Evolutionary conservation across 2,329 filamentous ascomycete genomes (phyloP), one percentile per base, ranked within the genome.

Genomic region (Fusarium fracticaudum): DNA sequence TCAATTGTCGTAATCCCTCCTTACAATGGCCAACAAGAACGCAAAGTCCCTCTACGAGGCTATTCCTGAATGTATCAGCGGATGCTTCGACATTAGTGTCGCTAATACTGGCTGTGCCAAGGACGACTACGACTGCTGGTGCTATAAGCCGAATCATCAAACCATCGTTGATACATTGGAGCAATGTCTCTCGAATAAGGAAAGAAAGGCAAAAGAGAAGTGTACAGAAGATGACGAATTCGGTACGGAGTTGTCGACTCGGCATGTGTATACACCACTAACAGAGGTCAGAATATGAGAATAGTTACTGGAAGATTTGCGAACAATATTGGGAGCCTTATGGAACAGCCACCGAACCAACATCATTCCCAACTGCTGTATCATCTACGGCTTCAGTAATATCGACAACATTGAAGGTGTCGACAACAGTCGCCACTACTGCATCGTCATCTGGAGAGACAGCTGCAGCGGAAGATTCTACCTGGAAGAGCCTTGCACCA

Each of bases 261-360:
- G 8, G 15, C 18, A 13, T 29, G 14, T 33, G 11, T 6, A 24
- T 18, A 17, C 35, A 20, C 58, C 18, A 45, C 59, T 72, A 47
- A 65, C n/a, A 43, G 12, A 33, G n/a, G 17, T 4, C 12, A 78
- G 75, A 72, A 41, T 78, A 76, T 63, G 75, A 78, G 47, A 76
- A 78, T 20, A 77, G 74, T 18, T 78, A 78, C n/a, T 78, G 76
- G 76, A 76, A 74, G 53, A 78, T 78, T 33, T 78, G 76, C 10
- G 70, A 78, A 51, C 69, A 78, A 40, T 78, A 78, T 9, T 78
- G 76, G 76, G 76, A 78, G 45, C 53, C 66, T 9, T 75, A 74
- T 9, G 76, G 76, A 17, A 78, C 76, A 6, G 76, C 76, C 5
- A 66, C 57, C 17, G 71, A 78, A n/a, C 76, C 76, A 18, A 60